Evolutionary conservation across 306 rosid species (phyloP).

Genomic region (Lathyrus aphaca): DNA sequence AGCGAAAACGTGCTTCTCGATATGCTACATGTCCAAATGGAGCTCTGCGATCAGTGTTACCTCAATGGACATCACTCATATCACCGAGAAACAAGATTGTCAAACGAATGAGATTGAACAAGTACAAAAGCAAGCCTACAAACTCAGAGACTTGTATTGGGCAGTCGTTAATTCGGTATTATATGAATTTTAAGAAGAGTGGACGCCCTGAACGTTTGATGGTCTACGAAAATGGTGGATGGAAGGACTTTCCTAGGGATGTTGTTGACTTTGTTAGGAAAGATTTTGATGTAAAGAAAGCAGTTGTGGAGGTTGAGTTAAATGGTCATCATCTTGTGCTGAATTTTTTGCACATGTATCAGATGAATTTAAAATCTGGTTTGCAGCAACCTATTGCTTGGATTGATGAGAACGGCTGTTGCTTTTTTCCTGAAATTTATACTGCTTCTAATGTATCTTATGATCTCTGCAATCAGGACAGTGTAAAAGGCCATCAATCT

Average conservation of each 20-base stretch:
- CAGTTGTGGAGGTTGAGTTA: conserved; percentile 62
- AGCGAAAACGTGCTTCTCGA: conserved; percentile 64
- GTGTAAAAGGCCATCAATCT: conserved; percentile 38
- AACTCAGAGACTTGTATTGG: conserved; percentile 41
- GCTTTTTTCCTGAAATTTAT: conserved; percentile 87
- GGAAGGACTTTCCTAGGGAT: conserved; percentile 69
- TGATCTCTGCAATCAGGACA: conserved; percentile 36
- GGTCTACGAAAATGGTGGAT: conserved; percentile 69
- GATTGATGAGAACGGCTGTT: conserved; percentile 79
- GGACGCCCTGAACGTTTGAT: conserved; percentile 75
- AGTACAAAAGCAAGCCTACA: conserved; percentile 39
- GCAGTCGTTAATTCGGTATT: conserved; percentile 51
- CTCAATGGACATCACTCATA: conserved; percentile 34
- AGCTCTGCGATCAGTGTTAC: conserved; percentile 45
- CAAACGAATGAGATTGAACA: conserved; percentile 56
- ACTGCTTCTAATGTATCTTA: conserved; percentile 41
- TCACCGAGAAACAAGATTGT: conserved; percentile 43
- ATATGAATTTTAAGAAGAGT: conserved; percentile 66
- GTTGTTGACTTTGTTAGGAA: conserved; percentile 64
- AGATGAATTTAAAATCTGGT: conserved; percentile 72
- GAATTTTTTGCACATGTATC: conserved; percentile 83
- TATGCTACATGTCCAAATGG: conserved; percentile 51
- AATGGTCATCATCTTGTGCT: conserved; percentile 61
- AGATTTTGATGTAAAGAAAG: conserved; percentile 68
- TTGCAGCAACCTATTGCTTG: conserved; percentile 75